phyloP scores from a whole-genome alignment of 306 rosid species.

The Vachellia pachyceras region DNA sequence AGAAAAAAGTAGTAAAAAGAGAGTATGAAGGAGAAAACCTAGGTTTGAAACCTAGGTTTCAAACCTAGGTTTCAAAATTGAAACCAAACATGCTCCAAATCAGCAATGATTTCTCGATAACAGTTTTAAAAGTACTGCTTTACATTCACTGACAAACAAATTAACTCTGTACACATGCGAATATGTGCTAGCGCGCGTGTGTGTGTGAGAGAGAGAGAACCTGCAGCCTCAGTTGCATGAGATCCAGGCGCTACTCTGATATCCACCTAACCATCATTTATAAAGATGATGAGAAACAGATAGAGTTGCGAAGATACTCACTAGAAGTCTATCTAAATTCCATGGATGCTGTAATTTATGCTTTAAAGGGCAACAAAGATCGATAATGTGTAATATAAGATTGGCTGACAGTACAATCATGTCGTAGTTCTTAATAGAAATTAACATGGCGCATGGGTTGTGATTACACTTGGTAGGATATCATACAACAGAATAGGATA shows the following conservation, averaged over 20 bases:
- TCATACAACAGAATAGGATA: neutral
- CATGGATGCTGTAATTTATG: neutral
- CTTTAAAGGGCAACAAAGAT: slow-evolving; percentile 8
- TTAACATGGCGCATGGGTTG: neutral
- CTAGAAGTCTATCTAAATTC: slow-evolving; percentile 17
- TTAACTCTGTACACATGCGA: neutral
- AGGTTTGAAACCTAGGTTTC: too few relatives aligned
- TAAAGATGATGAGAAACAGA: slow-evolving; percentile 31
- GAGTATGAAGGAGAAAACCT: too few relatives aligned
- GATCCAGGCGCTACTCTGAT: slow-evolving; percentile 96
- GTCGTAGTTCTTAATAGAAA: slow-evolving; percentile 6
- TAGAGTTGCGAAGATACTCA: slow-evolving; percentile 25
- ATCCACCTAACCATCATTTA: slow-evolving; percentile 68
- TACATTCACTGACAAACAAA: neutral
- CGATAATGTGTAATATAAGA: slow-evolving; percentile 8
- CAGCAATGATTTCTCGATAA: neutral
- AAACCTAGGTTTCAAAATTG: too few relatives aligned
- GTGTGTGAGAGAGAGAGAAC: slow-evolving; percentile 50
- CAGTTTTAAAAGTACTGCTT: neutral
- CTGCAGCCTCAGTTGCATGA: slow-evolving; percentile 89
- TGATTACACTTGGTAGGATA: neutral
- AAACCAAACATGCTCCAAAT: too few relatives aligned
- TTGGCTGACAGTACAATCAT: neutral
- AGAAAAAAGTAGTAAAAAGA: too few relatives aligned
- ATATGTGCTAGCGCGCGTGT: too few relatives aligned